phyloP scores from a whole-genome alignment of 305 asterid genomes.

The Stenogyne calaminthoides region DNA sequence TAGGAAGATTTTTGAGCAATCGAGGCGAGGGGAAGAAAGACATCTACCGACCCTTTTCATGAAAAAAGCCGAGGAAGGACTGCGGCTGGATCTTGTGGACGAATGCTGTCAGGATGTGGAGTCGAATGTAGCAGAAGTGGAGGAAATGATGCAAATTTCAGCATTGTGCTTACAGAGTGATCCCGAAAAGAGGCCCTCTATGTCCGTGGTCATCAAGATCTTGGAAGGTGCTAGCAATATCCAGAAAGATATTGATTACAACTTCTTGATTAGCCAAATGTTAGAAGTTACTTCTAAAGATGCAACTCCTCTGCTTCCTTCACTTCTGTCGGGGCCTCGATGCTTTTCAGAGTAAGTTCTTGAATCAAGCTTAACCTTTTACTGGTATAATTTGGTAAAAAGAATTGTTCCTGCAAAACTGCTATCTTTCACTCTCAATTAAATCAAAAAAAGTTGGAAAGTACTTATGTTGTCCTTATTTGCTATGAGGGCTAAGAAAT shows the following conservation, averaged over 20 bases:
- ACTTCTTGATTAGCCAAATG: neutral
- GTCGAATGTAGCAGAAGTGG: conserved; percentile 22
- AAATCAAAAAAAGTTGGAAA: no score
- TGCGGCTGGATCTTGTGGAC: conserved; percentile 34
- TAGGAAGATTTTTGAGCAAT: conserved; percentile 36
- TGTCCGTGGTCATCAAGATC: conserved; percentile 36
- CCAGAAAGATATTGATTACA: conserved; percentile 11
- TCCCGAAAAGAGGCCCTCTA: conserved; percentile 29
- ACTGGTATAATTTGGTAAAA: no score
- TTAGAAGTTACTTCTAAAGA: neutral
- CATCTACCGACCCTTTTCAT: conserved; percentile 33
- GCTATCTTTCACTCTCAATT: no score
- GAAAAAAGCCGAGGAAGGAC: conserved; percentile 34
- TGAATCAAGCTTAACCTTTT: no score
- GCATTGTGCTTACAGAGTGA: conserved; percentile 37
- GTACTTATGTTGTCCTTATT: no score
- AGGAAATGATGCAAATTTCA: conserved; percentile 34
- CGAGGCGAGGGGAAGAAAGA: conserved; percentile 27
- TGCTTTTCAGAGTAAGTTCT: neutral
- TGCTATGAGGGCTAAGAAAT: no score
- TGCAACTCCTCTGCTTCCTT: conserved; percentile 36
- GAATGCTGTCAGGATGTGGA: conserved; percentile 28
- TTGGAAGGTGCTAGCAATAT: conserved; percentile 37
- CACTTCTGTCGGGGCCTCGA: conserved; percentile 44
- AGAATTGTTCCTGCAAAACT: no score